Evolutionary conservation across 768 basidiomycete genomes (phyloP).

Genomic region (Trametes elegans): DNA sequence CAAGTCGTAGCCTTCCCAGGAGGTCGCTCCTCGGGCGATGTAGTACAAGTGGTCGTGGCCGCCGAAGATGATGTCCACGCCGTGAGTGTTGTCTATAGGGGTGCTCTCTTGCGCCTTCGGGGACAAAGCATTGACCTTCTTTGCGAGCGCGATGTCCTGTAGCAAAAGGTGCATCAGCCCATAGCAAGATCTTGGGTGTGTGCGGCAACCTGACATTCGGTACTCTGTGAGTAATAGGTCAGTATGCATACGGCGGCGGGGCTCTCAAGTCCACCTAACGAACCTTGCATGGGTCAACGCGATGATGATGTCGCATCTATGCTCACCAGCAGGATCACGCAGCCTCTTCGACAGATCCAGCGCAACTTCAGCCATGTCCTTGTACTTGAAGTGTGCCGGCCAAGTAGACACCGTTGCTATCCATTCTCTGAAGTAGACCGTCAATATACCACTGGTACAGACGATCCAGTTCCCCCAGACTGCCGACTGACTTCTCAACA

Average conservation of each 20-base stretch:
- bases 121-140: slow-evolving; percentile 58
- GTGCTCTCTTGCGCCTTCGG: slow-evolving; percentile 46
- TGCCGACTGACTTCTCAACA: slow-evolving; percentile 66
- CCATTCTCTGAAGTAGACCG: slow-evolving; percentile 63
- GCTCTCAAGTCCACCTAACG: slow-evolving; percentile 17
- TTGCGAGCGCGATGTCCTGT: slow-evolving; percentile 72
- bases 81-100: slow-evolving; percentile 55
- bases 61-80: slow-evolving; percentile 80
- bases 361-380: slow-evolving; percentile 71
- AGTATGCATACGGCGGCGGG: not conserved
- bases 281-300: slow-evolving; percentile 84
- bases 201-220: slow-evolving; percentile 35
- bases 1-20: slow-evolving; percentile 67
- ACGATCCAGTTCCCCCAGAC: not conserved
- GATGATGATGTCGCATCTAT: slow-evolving; percentile 78
- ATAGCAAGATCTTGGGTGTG: no score
- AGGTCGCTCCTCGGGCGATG: slow-evolving; percentile 58
- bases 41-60: slow-evolving; percentile 90
- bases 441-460: not conserved
- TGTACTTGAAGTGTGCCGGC: slow-evolving; percentile 77
- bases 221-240: slow-evolving; percentile 20
- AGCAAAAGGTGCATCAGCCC: not conserved
- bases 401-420: slow-evolving; percentile 84
- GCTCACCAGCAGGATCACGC: slow-evolving; percentile 64
- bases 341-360: slow-evolving; percentile 69